Evolutionary conservation across 2,329 filamentous ascomycete species (phyloP).

Genomic region (Phoma sp.): DNA sequence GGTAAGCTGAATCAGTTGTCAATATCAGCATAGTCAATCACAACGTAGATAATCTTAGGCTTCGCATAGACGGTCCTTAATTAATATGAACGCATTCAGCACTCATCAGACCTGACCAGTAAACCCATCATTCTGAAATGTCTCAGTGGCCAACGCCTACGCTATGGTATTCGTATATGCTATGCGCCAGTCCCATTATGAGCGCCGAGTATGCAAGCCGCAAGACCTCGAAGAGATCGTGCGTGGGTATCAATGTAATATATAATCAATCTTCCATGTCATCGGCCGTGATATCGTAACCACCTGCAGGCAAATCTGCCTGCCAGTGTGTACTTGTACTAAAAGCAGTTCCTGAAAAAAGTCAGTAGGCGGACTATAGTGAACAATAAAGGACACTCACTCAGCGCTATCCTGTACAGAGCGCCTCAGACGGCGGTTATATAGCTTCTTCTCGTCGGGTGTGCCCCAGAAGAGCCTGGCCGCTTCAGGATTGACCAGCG

Average conservation of each 20-base stretch:
- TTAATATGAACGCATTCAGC: not conserved
- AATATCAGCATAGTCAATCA: no score
- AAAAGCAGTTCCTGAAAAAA: conserved; percentile 33
- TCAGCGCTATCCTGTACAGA: conserved; percentile 69
- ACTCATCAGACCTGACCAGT: not conserved
- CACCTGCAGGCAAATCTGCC: not conserved
- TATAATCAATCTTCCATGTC: conserved; percentile 30
- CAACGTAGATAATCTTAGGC: no score
- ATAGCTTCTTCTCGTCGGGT: conserved; percentile 79
- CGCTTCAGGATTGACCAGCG: conserved; percentile 85
- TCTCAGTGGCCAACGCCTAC: conserved; percentile 19
- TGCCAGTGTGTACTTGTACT: not conserved
- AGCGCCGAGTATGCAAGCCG: conserved; percentile 38
- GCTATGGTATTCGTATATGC: conserved; percentile 21
- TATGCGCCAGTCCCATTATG: conserved; percentile 18
- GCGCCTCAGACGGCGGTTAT: conserved; percentile 80
- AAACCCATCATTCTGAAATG: not conserved
- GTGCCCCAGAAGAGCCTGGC: conserved; percentile 87
- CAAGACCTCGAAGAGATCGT: conserved; percentile 15
- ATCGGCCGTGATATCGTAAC: conserved; percentile 28
- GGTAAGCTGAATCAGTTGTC: no score
- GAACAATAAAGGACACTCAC: conserved; percentile 41
- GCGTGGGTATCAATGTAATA: conserved; percentile 40
- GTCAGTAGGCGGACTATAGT: no score
- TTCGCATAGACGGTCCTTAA: no score